phyloP scores from a whole-genome alignment of 2,329 filamentous ascomycete species.

The Fusarium penzigii region DNA sequence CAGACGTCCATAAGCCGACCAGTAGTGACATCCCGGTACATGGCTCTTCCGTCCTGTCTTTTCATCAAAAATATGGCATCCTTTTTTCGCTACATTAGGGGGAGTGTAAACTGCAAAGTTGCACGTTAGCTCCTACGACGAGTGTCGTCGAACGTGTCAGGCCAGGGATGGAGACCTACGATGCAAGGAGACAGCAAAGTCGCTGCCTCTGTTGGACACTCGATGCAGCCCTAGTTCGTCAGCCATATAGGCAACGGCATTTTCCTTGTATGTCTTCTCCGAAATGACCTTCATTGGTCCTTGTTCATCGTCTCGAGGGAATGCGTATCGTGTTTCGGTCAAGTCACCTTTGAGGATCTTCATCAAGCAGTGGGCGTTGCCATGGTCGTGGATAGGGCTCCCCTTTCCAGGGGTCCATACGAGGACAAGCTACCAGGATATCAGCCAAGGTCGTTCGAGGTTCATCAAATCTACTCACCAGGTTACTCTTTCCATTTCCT shows the following conservation, averaged over 20 bases:
- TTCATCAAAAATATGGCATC: constrained; percentile 80
- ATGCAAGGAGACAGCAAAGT: constrained; percentile 84
- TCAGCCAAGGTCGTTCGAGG: constrained; percentile 15
- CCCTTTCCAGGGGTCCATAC: constrained; percentile 86
- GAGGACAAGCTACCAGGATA: constrained; percentile 66
- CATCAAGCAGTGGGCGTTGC: constrained; percentile 90
- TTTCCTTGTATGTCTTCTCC: constrained; percentile 66
- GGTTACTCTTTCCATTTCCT: constrained; percentile 77
- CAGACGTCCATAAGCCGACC: constrained; percentile 61
- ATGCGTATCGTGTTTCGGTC: constrained; percentile 79
- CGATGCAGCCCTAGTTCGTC: constrained; percentile 86
- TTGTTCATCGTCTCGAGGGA: constrained; percentile 53
- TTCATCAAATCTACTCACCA: constrained; percentile 50
- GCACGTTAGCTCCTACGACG: constrained; percentile 33
- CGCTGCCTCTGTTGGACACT: constrained; percentile 72
- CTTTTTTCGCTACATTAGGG: constrained; percentile 80
- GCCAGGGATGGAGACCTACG: constrained; percentile 43
- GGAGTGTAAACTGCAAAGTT: constrained; percentile 70
- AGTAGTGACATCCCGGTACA: constrained; percentile 70
- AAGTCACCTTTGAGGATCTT: constrained; percentile 79
- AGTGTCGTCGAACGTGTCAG: constrained; percentile 27
- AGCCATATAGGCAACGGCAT: constrained; percentile 87
- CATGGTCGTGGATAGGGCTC: constrained; percentile 86
- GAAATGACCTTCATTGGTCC: constrained; percentile 64
- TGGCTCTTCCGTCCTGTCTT: constrained; percentile 73